Evolutionary conservation across 805 yeast genomes (phyloP), one percentile per base, ranked within the genome.

Genomic region (Lachancea kluyveri): DNA sequence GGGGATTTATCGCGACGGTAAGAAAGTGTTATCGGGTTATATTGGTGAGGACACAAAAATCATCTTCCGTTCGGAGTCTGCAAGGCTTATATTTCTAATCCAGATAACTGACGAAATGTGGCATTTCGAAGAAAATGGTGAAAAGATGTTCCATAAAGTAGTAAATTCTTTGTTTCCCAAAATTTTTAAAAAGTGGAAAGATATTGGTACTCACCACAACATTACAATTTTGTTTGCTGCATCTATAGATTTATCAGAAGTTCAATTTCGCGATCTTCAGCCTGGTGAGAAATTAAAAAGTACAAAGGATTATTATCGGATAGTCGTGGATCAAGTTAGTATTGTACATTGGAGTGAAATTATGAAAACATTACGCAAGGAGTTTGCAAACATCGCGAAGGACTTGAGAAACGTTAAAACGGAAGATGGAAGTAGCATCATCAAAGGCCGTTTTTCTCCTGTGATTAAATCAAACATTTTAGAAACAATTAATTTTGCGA

Each of bases 51-150:
- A 74, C 17, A 88, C 98, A 3, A 80, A 79, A 43, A 62, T 92
- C 17, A 84, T 87, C 0, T 90, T 83, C 54, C 69, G 99, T 28
- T 86, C 96, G 1, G 96, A 90, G 48, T 79, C 95, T 24, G 94
- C 96, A 2, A 74, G 82, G 35, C 62, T 90, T 35, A 72, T 85
- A 10, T 82, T 88, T 30, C 65, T 92, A 40, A 77, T 92, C 30
- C 98, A 92, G 52, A 75, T 88, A 40, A 83, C 96, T 1, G 72
- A 81, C 23, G 99, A 92, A 50, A 92, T 92, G 96, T 92, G 96
- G 94, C 86, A 87, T 54, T 92, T 92, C 57, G 97, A 92, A 57
- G 96, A 88, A 50, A 82, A 82, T 43, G 98, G 98, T 2, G 96
- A 90, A 50, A 82, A 88, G 33, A 74, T 86, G 73, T 90, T 90